Conservation (phyloP, 192 early-diverging fungal species). For the Rhizoclosmatium sp. region DNA sequence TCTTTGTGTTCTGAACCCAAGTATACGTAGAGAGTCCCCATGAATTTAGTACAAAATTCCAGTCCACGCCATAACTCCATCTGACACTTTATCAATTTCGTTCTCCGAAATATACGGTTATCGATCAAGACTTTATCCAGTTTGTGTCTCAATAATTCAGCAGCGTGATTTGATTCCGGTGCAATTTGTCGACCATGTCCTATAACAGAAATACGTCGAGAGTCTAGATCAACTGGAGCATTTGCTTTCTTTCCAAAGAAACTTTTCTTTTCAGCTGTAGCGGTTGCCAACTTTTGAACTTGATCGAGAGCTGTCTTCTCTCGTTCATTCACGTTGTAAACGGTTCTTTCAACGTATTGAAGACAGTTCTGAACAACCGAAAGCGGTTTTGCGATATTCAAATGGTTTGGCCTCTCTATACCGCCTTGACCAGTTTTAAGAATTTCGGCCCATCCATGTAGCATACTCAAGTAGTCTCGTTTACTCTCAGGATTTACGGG, state of each 20-base stretch:
- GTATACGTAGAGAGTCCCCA: constrained; percentile 25
- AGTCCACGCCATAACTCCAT: constrained; percentile 25
- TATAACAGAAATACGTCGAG: not conserved
- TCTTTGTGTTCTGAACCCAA: constrained; percentile 17
- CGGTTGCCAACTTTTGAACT: constrained; percentile 4
- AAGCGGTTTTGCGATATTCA: constrained; percentile 20
- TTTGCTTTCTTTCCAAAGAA: not conserved
- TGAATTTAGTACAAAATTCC: constrained; percentile 31
- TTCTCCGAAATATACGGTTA: constrained; percentile 25
- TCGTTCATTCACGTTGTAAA: constrained; percentile 27
- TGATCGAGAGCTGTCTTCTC: constrained; percentile 30
- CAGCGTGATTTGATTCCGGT: not conserved
- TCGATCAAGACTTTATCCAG: constrained; percentile 24
- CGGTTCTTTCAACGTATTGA: constrained; percentile 15
- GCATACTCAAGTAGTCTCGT: not conserved
- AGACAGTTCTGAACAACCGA: constrained; percentile 29
- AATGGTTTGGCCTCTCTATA: not conserved
- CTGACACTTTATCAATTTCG: constrained; percentile 25
- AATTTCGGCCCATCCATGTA: constrained; percentile 13
- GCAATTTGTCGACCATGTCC: not conserved
- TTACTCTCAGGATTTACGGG: not conserved
- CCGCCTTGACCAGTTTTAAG: not conserved
- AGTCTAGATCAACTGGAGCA: not conserved
- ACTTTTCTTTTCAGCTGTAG: not conserved
- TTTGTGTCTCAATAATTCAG: constrained; percentile 22